Base-by-base conservation (phyloP, 1,284 basidiomycete species). In the Paramarasmius palmivorus region DNA sequence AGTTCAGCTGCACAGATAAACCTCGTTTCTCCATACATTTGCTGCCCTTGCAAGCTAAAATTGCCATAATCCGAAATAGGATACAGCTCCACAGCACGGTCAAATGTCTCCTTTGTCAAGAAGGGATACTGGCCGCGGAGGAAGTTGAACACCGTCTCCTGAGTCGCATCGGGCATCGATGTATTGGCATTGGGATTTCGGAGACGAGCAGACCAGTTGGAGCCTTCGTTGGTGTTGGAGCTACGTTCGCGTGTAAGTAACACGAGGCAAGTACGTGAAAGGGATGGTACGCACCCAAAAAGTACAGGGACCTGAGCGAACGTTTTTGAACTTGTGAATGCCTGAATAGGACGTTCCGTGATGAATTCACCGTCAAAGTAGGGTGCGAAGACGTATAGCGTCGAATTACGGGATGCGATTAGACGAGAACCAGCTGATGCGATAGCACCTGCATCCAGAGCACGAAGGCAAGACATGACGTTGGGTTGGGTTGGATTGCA, bases 11-110 rank as follows among this genome's bases (percentile, higher is more conserved):
- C 39, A 42, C 52, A 53, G 20, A 53, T 46, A 32, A 38, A 53
- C 40, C 52, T 48, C 26, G 32, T 38, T 14, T 53, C 52, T 39
- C 46, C 52, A 34, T 53, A 53, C 52, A 53, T 53, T n/a, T 45
- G 23, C 23, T 53, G 52, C 5, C 22, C 42, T 34, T 49, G 45
- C 15, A 39, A 20, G 15, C 22, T 22, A n/a, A 29, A 38, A 6
- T 25, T 26, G 22, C 40, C 37, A 23, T 36, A 53, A 29, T 37
- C 17, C n/a, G 20, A 23, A 7, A 52, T 32, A 12, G 51, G 51
- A 22, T 53, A 53, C 17, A 49, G 23, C 19, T 32, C 23, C 8
- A 49, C 32, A 12, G 41, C 26, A 14, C 20, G 1, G 15, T 37
- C 19, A 17, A 53, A 53, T 15, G 52, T 19, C 5, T 14, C 36